Evolutionary conservation across 1,139 yeast genomes (phyloP).

Genomic region (Geotrichum citri-aurantii): DNA sequence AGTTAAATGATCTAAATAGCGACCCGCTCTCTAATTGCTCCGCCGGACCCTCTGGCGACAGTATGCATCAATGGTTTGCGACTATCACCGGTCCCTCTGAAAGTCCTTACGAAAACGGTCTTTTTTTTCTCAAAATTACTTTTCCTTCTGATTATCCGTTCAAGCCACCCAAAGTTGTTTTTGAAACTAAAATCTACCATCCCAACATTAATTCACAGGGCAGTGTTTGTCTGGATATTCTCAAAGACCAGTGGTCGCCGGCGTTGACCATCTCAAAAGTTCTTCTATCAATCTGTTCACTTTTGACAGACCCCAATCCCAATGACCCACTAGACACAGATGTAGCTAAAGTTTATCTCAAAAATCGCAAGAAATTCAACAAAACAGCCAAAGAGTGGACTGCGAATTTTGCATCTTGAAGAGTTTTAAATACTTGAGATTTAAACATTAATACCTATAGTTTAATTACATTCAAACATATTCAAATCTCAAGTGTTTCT

Average conservation of each 20-base stretch:
- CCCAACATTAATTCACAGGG: constrained; percentile 87
- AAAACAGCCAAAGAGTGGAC: constrained; percentile 99
- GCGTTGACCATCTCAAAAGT: constrained; percentile 86
- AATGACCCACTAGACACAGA: constrained; percentile 99
- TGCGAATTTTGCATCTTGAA: constrained; percentile 85
- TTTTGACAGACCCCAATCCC: constrained; percentile 95
- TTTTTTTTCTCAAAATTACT: constrained; percentile 81
- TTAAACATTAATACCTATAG: background rate
- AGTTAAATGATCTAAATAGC: constrained; percentile 76
- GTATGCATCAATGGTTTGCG: constrained; percentile 93
- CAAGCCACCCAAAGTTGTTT: constrained; percentile 88
- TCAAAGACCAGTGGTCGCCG: constrained; percentile 88
- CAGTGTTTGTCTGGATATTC: constrained; percentile 75
- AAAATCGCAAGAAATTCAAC: constrained; percentile 89
- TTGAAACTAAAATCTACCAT: constrained; percentile 84
- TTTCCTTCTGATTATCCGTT: constrained; percentile 95
- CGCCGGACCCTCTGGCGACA: constrained; percentile 98
- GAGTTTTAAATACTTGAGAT: background rate
- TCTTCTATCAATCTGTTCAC: constrained; percentile 77
- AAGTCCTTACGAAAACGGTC: constrained; percentile 90
- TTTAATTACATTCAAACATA: no score
- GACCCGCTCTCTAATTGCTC: constrained; percentile 99
- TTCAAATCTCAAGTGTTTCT: background rate
- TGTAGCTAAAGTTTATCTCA: constrained; percentile 93
- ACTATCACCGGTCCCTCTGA: constrained; percentile 95